phyloP scores from a whole-genome alignment of 1,139 yeast species.

The Candida mesenterica region DNA sequence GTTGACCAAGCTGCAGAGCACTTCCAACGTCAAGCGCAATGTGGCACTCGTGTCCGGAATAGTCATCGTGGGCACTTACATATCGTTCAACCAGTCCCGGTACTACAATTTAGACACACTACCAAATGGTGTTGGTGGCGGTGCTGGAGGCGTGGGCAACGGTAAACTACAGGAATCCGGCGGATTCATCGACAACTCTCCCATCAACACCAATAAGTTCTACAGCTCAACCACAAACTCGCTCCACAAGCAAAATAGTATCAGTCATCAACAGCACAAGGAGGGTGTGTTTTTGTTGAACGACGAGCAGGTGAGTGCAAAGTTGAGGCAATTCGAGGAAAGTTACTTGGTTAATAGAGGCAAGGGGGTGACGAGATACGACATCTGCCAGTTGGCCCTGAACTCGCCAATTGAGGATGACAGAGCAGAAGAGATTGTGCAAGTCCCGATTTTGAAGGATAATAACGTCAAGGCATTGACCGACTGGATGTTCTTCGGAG shows the following conservation, averaged over 20 bases:
- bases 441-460: constrained; percentile 65
- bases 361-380: constrained; percentile 90
- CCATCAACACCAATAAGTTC: constrained; percentile 24
- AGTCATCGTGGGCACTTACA: constrained; percentile 45
- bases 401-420: constrained; percentile 96
- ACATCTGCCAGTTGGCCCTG: constrained; percentile 84
- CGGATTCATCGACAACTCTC: constrained; percentile 8
- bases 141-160: constrained; percentile 8
- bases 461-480: constrained; percentile 55
- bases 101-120: constrained; percentile 45
- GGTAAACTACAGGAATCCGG: constrained; percentile 11
- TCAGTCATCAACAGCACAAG: constrained; percentile 45
- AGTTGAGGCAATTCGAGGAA: constrained; percentile 74
- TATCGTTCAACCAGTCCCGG: constrained; percentile 41
- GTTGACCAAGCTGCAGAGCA: constrained; percentile 5
- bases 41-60: constrained; percentile 47
- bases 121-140: constrained; percentile 11
- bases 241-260: constrained; percentile 38
- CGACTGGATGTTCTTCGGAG: constrained; percentile 95
- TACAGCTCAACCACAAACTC: constrained; percentile 48
- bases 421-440: constrained; percentile 80
- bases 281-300: constrained; percentile 50
- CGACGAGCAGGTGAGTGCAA: constrained; percentile 72
- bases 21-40: constrained; percentile 21
- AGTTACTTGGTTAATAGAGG: constrained; percentile 79